Conservation (phyloP, 176 grass and related monocot genomes). For the Chloris gayana region DNA sequence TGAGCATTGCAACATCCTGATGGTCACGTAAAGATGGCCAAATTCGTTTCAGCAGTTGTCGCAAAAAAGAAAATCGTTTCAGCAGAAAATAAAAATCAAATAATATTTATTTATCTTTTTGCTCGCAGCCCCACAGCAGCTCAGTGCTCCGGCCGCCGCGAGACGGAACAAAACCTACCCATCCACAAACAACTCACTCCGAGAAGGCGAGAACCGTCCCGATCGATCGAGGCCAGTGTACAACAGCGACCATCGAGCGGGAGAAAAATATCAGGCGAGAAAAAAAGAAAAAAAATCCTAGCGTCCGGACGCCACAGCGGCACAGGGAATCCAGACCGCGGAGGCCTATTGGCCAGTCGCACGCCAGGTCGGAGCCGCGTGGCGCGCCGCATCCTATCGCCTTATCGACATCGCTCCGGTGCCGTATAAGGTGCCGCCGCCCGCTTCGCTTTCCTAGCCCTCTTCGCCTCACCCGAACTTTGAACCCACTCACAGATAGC, state of each 20-base stretch:
- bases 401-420: constrained; percentile 57
- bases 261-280: neutral
- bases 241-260: constrained; percentile 28
- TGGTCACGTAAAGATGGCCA: neutral
- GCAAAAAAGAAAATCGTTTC: neutral
- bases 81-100: neutral
- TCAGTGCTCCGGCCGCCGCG: neutral
- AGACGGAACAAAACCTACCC: constrained; percentile 21
- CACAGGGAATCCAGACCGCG: constrained; percentile 52
- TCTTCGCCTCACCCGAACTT: neutral
- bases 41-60: neutral
- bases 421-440: neutral
- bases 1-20: neutral
- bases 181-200: constrained; percentile 18
- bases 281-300: neutral
- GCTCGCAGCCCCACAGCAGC: neutral
- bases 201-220: constrained; percentile 35
- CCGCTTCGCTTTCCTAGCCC: constrained; percentile 10
- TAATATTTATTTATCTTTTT: neutral
- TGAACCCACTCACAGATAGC: neutral
- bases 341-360: constrained; percentile 53
- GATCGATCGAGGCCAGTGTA: constrained; percentile 15
- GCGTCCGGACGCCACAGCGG: neutral
- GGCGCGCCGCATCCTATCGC: constrained; percentile 49
- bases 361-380: constrained; percentile 44